Percentiles rank a stretch among this genome's conserved stretches.
These are phyloP conservation scores for Paecilomyces sp. DNA, from an alignment of 2,329 filamentous ascomycete genomes.

Conservation along the genomic window DNA sequence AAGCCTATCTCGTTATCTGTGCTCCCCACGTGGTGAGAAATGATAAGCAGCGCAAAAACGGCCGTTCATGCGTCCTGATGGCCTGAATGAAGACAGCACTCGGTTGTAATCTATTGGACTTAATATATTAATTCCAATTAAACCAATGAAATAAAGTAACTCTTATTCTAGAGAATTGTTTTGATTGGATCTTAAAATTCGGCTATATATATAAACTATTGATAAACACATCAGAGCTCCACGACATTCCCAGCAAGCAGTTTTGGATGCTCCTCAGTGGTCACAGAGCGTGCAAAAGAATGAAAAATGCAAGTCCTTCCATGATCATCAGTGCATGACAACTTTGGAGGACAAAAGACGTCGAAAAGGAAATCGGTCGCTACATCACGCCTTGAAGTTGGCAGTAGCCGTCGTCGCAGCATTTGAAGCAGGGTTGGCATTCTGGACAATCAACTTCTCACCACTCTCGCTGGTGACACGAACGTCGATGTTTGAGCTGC, in stretches of 20 bases:
- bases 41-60: background rate
- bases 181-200: background rate
- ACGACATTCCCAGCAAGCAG: background rate
- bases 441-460: slow-evolving; percentile 44
- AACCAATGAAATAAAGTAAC: too few species aligned
- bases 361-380: background rate
- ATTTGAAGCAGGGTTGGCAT: slow-evolving; percentile 27
- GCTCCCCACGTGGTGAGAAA: background rate
- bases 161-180: too few species aligned
- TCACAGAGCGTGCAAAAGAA: background rate
- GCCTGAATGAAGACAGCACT: background rate
- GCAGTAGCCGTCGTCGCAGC: background rate
- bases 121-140: too few species aligned
- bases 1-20: background rate
- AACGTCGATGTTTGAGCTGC: slow-evolving; percentile 47
- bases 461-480: slow-evolving; percentile 50
- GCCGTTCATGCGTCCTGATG: background rate
- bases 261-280: background rate
- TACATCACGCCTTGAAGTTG: background rate
- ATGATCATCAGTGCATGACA: background rate
- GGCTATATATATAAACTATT: background rate
- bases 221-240: background rate
- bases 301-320: background rate
- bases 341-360: background rate
- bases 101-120: too few species aligned